Percentiles rank a stretch among this genome's conserved stretches.
Evolutionary conservation across 179 eudicot genomes (phyloP).

Genomic region (Beta macrorhiza): DNA sequence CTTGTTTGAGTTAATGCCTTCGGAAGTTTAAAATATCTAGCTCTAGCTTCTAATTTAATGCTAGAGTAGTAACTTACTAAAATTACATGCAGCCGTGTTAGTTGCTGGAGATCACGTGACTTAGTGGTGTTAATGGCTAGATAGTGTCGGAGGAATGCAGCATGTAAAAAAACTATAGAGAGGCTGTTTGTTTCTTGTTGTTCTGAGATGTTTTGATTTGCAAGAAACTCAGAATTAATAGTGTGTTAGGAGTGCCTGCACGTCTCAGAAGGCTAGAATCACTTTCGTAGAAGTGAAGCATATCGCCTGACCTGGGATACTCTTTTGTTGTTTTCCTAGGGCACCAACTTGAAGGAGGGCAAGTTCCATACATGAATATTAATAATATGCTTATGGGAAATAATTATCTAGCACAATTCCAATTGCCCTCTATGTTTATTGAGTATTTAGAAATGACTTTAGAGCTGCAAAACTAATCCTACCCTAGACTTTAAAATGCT

Average conservation of each 20-base stretch:
- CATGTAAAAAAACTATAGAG: background rate
- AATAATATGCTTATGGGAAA: too few species aligned
- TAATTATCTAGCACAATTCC: background rate
- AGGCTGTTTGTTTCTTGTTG: too few species aligned
- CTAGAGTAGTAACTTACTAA: conserved; percentile 4
- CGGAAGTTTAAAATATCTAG: too few species aligned
- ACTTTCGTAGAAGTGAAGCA: background rate
- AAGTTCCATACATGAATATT: background rate
- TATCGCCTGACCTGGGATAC: background rate
- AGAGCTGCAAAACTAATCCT: background rate
- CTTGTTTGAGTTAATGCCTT: too few species aligned
- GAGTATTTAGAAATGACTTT: background rate
- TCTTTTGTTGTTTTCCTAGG: background rate
- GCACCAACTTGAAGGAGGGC: background rate
- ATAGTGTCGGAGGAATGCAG: background rate
- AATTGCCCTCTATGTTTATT: background rate
- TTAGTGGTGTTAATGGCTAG: background rate
- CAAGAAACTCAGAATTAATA: background rate
- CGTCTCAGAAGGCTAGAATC: background rate
- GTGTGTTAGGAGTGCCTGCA: background rate
- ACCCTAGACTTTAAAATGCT: background rate
- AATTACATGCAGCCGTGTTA: background rate
- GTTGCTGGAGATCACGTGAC: background rate
- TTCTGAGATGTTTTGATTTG: background rate
- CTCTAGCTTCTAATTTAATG: background rate